Evolutionary conservation across 1,139 yeast genomes (phyloP), one percentile per base, ranked within the genome.

Genomic region (Geotrichum macrosporum): DNA sequence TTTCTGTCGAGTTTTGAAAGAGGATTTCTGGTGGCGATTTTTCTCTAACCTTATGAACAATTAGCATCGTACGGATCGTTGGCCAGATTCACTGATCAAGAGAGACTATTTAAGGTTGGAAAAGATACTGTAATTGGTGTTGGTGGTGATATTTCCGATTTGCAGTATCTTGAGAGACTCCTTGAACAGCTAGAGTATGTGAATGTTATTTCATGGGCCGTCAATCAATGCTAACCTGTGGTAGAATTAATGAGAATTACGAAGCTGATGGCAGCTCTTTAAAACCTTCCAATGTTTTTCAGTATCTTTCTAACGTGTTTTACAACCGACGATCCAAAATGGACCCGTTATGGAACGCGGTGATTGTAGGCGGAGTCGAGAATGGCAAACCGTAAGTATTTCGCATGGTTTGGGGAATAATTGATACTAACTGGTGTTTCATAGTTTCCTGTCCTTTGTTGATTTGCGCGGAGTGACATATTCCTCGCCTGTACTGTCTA

Each of bases 301-400:
- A 86, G 64, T 92, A 88, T 65, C 73, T 94, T 57, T 80, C 94
- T 40, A 78, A 84, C 53, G 83, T 89, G 38, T 74, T 89, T 74
- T 94, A 94, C 69, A 74, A 78, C 57, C 80, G 97, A 68, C 80
- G 99, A 68, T 77, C 85, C 45, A 87, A 89, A 67, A 81, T 94
- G 92, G 78, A 94, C 65, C 99, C 99, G 20, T 75, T 88, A 55
- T 94, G 98, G 98, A 94, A 92, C 67, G 85, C 97, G 0, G 72
- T 86, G 34, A 73, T 94, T 50, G 96, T 92, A 44, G 96, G 89
- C 8, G 99, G 97, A 4, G 76, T 83, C 58, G 81, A 80, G 51
- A 81, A 78, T 34, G 46, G 45, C 35, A 77, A 77, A 58, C 70
- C 71, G 43, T 50, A 43, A 40, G 46, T 32, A 16, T 19, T 33